Evolutionary conservation across 2,329 filamentous ascomycete genomes (phyloP).

Genomic region (Fusarium sp.): DNA sequence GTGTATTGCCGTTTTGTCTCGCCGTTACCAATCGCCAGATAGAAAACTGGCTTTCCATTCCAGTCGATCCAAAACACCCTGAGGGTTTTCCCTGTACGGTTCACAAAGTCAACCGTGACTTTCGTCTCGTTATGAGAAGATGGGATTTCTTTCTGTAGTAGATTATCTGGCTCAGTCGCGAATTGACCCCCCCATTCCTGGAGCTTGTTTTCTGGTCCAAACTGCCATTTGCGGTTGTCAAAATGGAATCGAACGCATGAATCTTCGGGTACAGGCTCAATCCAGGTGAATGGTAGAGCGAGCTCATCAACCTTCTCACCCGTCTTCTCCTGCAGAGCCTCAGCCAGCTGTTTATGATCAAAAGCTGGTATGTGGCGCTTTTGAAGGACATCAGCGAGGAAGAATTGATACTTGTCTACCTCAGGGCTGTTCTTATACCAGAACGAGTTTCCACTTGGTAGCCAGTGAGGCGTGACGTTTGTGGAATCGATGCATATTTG

Average conservation of each 20-base stretch:
- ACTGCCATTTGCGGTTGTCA: constrained; percentile 41
- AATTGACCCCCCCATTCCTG: constrained; percentile 42
- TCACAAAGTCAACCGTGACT: constrained; percentile 46
- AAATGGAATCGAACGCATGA: constrained; percentile 41
- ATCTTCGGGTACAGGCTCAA: constrained; percentile 33
- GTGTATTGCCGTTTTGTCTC: constrained; percentile 34
- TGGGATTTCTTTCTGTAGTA: constrained; percentile 39
- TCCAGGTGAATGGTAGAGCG: constrained; percentile 45
- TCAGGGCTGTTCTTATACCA: constrained; percentile 46
- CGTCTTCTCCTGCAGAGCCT: constrained; percentile 29
- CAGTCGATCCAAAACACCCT: constrained; percentile 48
- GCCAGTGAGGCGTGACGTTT: constrained; percentile 45
- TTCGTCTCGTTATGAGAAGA: constrained; percentile 31
- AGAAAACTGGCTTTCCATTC: constrained; percentile 32
- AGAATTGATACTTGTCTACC: constrained; percentile 39
- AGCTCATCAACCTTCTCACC: constrained; percentile 13
- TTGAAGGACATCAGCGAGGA: constrained; percentile 39
- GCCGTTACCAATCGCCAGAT: constrained; percentile 33
- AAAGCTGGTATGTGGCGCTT: constrained; percentile 40
- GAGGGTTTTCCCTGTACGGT: constrained; percentile 40
- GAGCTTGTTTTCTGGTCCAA: constrained; percentile 28
- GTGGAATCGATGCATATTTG: constrained; percentile 25
- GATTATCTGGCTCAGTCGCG: constrained; percentile 2
- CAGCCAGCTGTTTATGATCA: constrained; percentile 44
- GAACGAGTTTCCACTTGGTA: constrained; percentile 39